Base-by-base conservation (phyloP, 495 filamentous ascomycete species). In the Aspergillus indologenus region DNA sequence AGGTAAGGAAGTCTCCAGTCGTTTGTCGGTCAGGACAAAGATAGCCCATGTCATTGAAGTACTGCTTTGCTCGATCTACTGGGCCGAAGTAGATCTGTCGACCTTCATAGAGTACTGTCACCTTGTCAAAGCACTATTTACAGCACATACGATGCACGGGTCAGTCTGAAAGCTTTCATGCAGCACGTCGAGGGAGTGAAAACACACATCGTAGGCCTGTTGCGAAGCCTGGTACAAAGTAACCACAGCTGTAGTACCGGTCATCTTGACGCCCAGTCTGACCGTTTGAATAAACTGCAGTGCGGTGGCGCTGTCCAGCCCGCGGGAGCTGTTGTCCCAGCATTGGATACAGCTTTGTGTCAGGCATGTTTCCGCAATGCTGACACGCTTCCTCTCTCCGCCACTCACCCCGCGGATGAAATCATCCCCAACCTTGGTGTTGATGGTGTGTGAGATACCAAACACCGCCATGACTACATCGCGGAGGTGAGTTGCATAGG, bases 241-340 rank as follows among this genome's bases (percentile, higher is more conserved):
- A 12, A 91, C 87, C 50, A 87, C 85, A 0, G 85, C 87, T 17
- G 83, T 83, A 0, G 82, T 86, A 60, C 85, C 79, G 70, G 86
- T 84, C 48, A 88, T 76, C 61, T 90, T 83, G 21, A 86, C 89
- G 67, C 86, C 79, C 21, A 89, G 75, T 5, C 86, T 77, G 44
- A 93, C 76, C 7, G 85, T 88, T 61, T 86, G 86, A 58, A 78
- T 66, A 53, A 75, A 77, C n/a, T 91, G 86, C 22, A 94, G 78
- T 0, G 90, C 90, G 2, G 88, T 93, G 20, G 84, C 87, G 23
- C 87, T 87, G 61, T 96, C 90, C 14, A 94, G 75, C 24, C 91
- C 90, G 54, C 90, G 83, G 1, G 90, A 91, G 48, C 80, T 84
- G 70, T 96, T 93, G 65, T 94, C 91, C 88, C 90, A 93, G 21